phyloP scores from a whole-genome alignment of 1,284 basidiomycete species.

The Ganoderma boninense region DNA sequence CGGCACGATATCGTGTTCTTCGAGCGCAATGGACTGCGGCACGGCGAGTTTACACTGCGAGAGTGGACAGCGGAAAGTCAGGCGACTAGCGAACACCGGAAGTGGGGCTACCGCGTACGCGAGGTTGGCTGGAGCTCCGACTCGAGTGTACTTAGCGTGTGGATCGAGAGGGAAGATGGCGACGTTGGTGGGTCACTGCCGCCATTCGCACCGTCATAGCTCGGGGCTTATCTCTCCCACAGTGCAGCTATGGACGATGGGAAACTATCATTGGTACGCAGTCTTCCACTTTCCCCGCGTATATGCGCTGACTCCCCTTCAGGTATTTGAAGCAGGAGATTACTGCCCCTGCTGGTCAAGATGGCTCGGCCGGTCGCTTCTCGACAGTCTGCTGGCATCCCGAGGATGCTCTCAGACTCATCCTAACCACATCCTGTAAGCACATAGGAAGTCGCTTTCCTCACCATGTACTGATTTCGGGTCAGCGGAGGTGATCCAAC shows the following conservation, averaged over 20 bases:
- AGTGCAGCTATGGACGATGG: conserved; percentile 96
- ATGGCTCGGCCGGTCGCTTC: conserved; percentile 55
- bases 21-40: conserved; percentile 92
- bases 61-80: conserved; percentile 41
- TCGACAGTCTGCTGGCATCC: conserved; percentile 88
- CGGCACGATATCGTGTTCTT: conserved; percentile 94
- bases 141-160: conserved; percentile 86
- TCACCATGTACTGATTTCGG: conserved; percentile 11
- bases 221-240: conserved; percentile 9
- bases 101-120: conserved; percentile 75
- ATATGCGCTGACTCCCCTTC: conserved; percentile 10
- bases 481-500: conserved; percentile 65
- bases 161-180: conserved; percentile 75
- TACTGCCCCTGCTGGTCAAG: conserved; percentile 47
- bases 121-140: conserved; percentile 91
- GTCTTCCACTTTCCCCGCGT: conserved; percentile 5
- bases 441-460: conserved; percentile 19
- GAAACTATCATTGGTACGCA: conserved; percentile 93
- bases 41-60: conserved; percentile 88
- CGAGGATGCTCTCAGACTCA: conserved; percentile 76
- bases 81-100: conserved; percentile 28
- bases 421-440: conserved; percentile 75
- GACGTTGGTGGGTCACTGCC: conserved; percentile 63
- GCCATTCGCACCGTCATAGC: not conserved
- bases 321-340: conserved; percentile 95